Evolutionary conservation across 2,329 filamentous ascomycete species (phyloP), one percentile per base, ranked within the genome.

Genomic region (Arthrobotrys conoides): DNA sequence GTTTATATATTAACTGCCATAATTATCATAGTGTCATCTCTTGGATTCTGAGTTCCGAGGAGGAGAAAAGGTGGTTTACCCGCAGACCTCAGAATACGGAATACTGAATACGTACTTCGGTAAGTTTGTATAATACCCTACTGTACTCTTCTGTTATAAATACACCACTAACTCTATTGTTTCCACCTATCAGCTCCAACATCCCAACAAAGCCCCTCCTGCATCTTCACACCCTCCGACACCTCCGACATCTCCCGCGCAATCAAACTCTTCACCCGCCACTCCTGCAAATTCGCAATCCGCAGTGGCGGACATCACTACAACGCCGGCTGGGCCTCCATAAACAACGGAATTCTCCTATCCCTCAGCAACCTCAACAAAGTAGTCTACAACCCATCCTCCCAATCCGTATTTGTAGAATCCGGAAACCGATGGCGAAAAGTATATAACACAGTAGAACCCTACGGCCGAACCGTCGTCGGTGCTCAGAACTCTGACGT

Each of bases 241-340:
- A 48, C 71, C 3, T 9, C 30, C 20, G 63, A 75, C 22, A 30
- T 75, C 33, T 61, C 71, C 4, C 41, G 41, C 38, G 71, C 71
- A 5, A 57, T 75, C 18, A 69, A 69, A n/a, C 33, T 75, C 10
- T 75, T 75, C 36, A 68, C 71, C 20, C 22, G 53, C 22, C 53
- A 55, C n/a, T 75, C 71, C n/a, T 76, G 72, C 57, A 36, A 27
- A 38, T 90, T 90, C 80, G 88, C 88, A 5, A 83, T 89, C 80
- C 88, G 88, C 80, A 87, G 87, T 6, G 89, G 88, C 30, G 89
- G 89, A 0, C 88, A 90, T 83, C 88, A 3, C 10, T 64, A 63
- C 10, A 75, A 75, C 36, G 89, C 89, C 81, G 84, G 87, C 18
- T 86, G 87, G 77, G 87, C 86, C 46, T 86, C 88, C 1, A 90